Evolutionary conservation across 2,329 filamentous ascomycete species (phyloP), one percentile per base, ranked within the genome.

Genomic region (Ceratocystiopsis sp.): DNA sequence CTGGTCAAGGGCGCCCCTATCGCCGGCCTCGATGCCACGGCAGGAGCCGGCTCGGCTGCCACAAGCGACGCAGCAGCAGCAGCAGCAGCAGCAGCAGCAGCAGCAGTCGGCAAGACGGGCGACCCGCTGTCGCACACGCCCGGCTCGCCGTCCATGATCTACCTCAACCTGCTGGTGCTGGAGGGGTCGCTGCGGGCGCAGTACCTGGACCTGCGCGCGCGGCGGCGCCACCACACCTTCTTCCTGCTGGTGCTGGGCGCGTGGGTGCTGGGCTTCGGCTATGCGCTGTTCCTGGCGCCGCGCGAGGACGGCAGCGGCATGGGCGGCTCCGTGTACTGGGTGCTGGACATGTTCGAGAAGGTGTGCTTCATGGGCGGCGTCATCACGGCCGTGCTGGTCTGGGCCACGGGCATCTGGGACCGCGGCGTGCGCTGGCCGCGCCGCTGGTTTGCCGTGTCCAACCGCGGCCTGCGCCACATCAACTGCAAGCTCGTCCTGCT

Each of bases 351-450:
- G 57, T 74, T 75, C 9, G 84, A 96, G 63, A 93, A 91, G 59
- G 75, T 98, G 42, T 89, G 84, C 54, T 81, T 95, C 56, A 83
- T 93, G 61, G 86, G 85, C 19, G 91, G 91, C 39, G 72, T 93
- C 46, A 80, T 95, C 46, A 95, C 87, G 0, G 81, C 76, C 34
- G 70, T 86, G 37, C 68, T 98, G 34, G 80, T 96, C 51, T 95
- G 87, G 84, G 87, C 78, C 15, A 95, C 89, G 0, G 91, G 91
- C 25, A 87, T 95, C 59, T 98, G 89, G 83, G 89, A 96, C 55
- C 76, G 89, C 44, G 91, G 91, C 32, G 80, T 98, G 44, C 75
- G 87, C 49, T 96, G 91, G 87, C 91, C 91, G 41, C 71, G 89
- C 44, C 76, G 85, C 51, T 96, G 91, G 84, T 79, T 96, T 52